These are phyloP conservation scores for Dothideomycetidae sp. DNA, from an alignment of 2,329 filamentous ascomycete species.

Conservation along the genomic window DNA sequence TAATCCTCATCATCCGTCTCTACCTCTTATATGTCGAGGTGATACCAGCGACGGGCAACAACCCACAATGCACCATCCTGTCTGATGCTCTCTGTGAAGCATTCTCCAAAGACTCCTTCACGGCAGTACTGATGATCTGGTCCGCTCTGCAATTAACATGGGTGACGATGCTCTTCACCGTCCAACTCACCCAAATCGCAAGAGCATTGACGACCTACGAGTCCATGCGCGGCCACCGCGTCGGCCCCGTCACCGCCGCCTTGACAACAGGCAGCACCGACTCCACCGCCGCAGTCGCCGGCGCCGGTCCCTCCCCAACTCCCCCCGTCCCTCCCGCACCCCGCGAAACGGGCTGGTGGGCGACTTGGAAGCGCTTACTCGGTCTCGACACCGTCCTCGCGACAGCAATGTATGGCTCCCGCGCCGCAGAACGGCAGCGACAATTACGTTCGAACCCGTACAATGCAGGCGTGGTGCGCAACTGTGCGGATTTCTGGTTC, in stretches of 20 bases:
- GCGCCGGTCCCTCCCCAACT: constrained; percentile 44
- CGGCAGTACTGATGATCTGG: constrained; percentile 68
- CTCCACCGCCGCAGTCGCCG: constrained; percentile 53
- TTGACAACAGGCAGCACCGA: constrained; percentile 60
- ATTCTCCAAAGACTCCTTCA: constrained; percentile 71
- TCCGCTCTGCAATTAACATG: constrained; percentile 72
- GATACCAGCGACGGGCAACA: constrained; percentile 28
- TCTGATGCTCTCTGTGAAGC: constrained; percentile 60
- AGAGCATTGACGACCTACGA: constrained; percentile 93
- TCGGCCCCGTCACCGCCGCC: constrained; percentile 53
- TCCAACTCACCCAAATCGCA: constrained; percentile 84
- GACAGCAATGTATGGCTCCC: constrained; percentile 65
- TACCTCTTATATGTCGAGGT: constrained; percentile 51
- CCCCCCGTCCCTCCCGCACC: constrained; percentile 21
- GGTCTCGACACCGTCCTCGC: constrained; percentile 90
- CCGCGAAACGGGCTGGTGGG: constrained; percentile 49
- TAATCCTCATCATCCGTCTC: constrained; percentile 57
- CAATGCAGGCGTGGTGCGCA: constrained; percentile 65
- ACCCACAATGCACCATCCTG: constrained; percentile 54
- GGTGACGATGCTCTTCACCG: constrained; percentile 93
- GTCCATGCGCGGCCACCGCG: constrained; percentile 68
- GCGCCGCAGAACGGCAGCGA: constrained; percentile 34
- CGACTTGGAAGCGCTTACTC: constrained; percentile 69
- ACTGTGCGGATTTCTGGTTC: constrained; percentile 95
- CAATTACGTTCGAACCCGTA: constrained; percentile 60